Evolutionary conservation across 2,329 filamentous ascomycete genomes (phyloP), one percentile per base, ranked within the genome.

Genomic region (Trichoderma semiorbis): DNA sequence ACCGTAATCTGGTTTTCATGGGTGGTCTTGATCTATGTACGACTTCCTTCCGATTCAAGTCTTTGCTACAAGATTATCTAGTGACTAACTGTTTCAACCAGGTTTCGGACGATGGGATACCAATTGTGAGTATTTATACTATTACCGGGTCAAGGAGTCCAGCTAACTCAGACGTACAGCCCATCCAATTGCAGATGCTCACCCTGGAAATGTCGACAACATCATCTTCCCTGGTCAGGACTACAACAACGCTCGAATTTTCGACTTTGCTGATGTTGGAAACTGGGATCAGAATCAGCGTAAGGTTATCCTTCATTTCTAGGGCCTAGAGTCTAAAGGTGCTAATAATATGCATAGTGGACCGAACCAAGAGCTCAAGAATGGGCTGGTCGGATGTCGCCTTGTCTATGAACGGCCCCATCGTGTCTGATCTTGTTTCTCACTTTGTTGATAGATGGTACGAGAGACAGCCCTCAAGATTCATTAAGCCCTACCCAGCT

Each of bases 311-410:
- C 28, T 60, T n/a, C 50, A 47, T 11, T 50, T 32, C 36, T 12
- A 24, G n/a, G 3, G 26, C 3, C 34, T 1, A 32, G 30, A 43
- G 5, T 21, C 32, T 34, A 2, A 4, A 6, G 5, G 6, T 3
- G 8, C 57, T 69, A 7, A 12, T 72, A 10, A 60, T 47, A 1
- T 24, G 10, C 3, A 10, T 63, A 88, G 85, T 98, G 24, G 92
- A 97, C 77, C 89, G 95, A 64, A 91, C 90, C 12, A 89, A 90
- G 77, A 93, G 86, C 80, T 93, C 93, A 3, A 89, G 95, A 72
- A 97, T 97, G 94, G 94, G 94, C 24, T 97, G 95, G 95, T 93
- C 92, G 16, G 95, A 97, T 80, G 88, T 97, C 72, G 91, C 92
- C 12, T 85, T 98, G 70, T 94, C 90, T 75, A 80, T 97, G 71